These are phyloP conservation scores for Ostreobium quekettii DNA, from an alignment of 139 green algal species.

Conservation along the genomic window DNA sequence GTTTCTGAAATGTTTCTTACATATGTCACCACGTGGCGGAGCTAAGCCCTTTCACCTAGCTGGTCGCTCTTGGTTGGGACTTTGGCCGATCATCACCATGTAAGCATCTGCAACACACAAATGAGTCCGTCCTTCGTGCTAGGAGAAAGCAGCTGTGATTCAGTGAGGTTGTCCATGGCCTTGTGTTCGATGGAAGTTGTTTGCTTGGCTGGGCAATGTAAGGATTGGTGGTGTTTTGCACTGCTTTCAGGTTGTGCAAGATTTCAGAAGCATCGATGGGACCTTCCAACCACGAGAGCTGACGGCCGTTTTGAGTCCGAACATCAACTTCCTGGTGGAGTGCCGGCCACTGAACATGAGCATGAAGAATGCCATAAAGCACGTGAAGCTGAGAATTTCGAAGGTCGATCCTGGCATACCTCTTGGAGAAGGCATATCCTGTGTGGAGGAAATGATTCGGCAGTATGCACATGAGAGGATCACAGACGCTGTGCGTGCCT, in stretches of 20 bases:
- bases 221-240: too few relatives aligned
- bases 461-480: background rate
- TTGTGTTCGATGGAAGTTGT: too few relatives aligned
- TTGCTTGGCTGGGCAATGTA: too few relatives aligned
- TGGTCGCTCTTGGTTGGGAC: too few relatives aligned
- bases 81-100: too few relatives aligned
- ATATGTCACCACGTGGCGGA: too few relatives aligned
- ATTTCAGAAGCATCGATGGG: background rate
- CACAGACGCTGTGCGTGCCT: background rate
- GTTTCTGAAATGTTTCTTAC: too few relatives aligned
- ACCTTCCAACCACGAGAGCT: constrained; percentile 12
- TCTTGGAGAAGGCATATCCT: constrained; percentile 17
- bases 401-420: constrained; percentile 13
- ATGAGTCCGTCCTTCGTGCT: too few relatives aligned
- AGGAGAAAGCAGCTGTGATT: too few relatives aligned
- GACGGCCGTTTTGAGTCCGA: background rate
- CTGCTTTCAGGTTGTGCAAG: background rate
- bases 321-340: constrained; percentile 16
- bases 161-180: too few relatives aligned
- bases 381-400: constrained; percentile 41
- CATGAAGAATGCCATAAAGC: constrained; percentile 73
- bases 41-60: too few relatives aligned
- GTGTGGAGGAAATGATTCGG: background rate
- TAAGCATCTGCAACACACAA: too few relatives aligned
- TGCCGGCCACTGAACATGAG: constrained; percentile 58